Conservation (phyloP, 148 eudicot genomes). For the Amaranthus hypochondriacus region DNA sequence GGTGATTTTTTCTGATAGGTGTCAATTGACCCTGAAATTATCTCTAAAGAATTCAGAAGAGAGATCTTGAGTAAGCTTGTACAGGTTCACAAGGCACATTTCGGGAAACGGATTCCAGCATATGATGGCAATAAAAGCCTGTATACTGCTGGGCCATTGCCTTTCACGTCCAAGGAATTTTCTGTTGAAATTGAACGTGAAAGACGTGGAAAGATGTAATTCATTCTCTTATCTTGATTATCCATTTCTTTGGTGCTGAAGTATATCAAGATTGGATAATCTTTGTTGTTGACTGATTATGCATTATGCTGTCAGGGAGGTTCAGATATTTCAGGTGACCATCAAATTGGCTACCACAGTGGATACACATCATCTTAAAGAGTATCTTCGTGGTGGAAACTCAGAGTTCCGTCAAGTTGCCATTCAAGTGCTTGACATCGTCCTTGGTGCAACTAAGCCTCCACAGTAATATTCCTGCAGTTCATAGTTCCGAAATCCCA, state of each 20-base stretch:
- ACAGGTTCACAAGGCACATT: conserved; percentile 15
- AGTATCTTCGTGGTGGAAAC: conserved; percentile 39
- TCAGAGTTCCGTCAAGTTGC: conserved; percentile 61
- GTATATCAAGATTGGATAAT: background rate
- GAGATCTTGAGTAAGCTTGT: conserved; percentile 39
- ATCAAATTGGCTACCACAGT: conserved; percentile 55
- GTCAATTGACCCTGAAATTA: conserved; percentile 53
- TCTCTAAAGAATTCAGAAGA: conserved; percentile 43
- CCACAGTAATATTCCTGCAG: conserved; percentile 19
- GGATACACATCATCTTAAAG: conserved; percentile 40
- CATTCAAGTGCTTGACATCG: conserved; percentile 77
- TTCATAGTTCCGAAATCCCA: too few relatives aligned
- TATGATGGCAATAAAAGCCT: conserved; percentile 70
- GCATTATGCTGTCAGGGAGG: conserved; percentile 33
- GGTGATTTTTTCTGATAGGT: conserved; percentile 32
- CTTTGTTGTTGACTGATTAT: background rate
- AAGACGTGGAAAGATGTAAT: conserved; percentile 22
- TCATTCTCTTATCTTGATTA: background rate
- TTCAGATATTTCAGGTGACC: conserved; percentile 45
- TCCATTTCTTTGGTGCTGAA: background rate
- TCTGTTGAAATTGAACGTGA: conserved; percentile 34
- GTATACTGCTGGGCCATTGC: conserved; percentile 59
- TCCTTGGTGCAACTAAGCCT: conserved; percentile 40
- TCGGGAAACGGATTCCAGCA: conserved; percentile 40
- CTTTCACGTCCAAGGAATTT: conserved; percentile 61